Conservation (phyloP, 2,329 filamentous ascomycete species). For the Aspergillus tanneri region DNA sequence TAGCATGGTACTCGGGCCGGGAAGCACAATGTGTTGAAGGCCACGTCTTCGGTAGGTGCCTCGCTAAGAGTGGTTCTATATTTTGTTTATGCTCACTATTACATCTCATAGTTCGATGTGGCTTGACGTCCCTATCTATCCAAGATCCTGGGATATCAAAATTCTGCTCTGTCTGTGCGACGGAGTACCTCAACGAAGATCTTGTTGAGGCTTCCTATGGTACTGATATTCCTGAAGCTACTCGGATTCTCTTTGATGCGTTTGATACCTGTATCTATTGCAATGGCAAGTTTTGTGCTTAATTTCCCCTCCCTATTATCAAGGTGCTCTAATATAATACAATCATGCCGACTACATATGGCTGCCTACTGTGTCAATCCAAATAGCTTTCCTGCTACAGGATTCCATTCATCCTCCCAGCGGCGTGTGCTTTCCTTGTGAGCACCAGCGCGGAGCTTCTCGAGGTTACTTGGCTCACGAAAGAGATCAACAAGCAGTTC, state of each 20-base stretch:
- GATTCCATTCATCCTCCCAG: conserved; percentile 94
- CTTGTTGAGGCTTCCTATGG: conserved; percentile 22
- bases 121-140: conserved; percentile 55
- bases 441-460: conserved; percentile 66
- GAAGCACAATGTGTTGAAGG: conserved; percentile 52
- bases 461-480: conserved; percentile 56
- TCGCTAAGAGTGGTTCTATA: not conserved
- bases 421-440: conserved; percentile 69
- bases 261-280: conserved; percentile 41
- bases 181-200: conserved; percentile 50
- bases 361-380: conserved; percentile 39
- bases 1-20: conserved; percentile 49
- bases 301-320: not conserved
- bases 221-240: conserved; percentile 21
- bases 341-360: not conserved
- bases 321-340: not conserved
- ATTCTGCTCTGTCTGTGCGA: conserved; percentile 53
- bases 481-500: conserved; percentile 66
- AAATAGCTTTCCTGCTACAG: conserved; percentile 72
- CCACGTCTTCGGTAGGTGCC: conserved; percentile 51
- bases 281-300: conserved; percentile 35
- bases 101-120: conserved; percentile 50
- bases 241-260: conserved; percentile 26
- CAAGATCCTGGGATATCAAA: conserved; percentile 56
- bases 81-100: not conserved